Percentiles rank a stretch among this genome's conserved stretches.
Evolutionary conservation across 139 green algal genomes (phyloP).

Genomic region (Tetradesmus obliquus): DNA sequence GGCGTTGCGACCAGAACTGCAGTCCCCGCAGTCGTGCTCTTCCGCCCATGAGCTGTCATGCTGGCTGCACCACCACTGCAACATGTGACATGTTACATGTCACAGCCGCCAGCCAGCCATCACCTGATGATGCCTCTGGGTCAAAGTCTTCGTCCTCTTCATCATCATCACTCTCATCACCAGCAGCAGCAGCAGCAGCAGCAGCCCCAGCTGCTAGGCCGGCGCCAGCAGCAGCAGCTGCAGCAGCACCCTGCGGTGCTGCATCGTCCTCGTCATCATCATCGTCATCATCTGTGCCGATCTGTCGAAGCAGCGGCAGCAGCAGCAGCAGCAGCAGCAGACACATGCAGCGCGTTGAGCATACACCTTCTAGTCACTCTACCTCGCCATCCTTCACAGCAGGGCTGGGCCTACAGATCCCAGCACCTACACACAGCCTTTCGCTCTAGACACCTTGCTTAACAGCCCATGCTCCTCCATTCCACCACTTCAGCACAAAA

Average conservation of each 20-base stretch:
- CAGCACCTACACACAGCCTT: no score
- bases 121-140: not conserved
- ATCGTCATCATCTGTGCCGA: slow-evolving; percentile 12
- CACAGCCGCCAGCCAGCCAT: not conserved
- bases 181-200: not conserved
- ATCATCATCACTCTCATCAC: slow-evolving; percentile 22
- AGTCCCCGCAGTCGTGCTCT: no score
- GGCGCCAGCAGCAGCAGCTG: not conserved
- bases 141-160: slow-evolving; percentile 41
- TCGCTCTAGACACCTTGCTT: no score
- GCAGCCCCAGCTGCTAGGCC: not conserved
- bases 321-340: not conserved
- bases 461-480: no score
- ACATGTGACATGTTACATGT: not conserved
- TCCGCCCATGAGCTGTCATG: not conserved
- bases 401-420: no score
- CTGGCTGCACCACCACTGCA: not conserved
- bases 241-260: not conserved
- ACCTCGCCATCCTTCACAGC: no score
- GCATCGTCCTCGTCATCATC: slow-evolving; percentile 7
- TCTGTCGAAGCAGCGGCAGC: not conserved
- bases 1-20: no score
- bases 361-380: no score
- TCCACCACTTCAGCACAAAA: no score
- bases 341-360: no score